Evolutionary conservation across 2,329 filamentous ascomycete genomes (phyloP).

Genomic region (Fusarium napiforme): DNA sequence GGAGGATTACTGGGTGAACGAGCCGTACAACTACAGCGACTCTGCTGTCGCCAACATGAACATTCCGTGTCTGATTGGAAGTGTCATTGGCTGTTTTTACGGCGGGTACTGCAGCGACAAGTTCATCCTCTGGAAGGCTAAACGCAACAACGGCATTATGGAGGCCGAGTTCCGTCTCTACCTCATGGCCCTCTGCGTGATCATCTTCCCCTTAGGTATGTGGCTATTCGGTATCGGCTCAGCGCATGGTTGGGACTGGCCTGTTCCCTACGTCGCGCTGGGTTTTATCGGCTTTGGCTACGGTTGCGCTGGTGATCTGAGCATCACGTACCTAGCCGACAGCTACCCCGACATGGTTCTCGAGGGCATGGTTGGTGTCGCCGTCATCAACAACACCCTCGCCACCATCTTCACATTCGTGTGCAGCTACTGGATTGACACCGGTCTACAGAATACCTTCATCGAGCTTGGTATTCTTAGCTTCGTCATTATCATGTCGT

Average conservation of each 20-base stretch:
- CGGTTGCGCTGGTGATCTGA: constrained; percentile 67
- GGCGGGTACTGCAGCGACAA: constrained; percentile 67
- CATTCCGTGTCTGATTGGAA: constrained; percentile 64
- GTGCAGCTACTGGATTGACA: constrained; percentile 60
- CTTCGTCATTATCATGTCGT: constrained; percentile 61
- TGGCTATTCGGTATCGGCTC: constrained; percentile 65
- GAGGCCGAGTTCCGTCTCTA: constrained; percentile 66
- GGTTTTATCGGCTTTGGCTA: constrained; percentile 70
- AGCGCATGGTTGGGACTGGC: constrained; percentile 63
- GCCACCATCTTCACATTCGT: constrained; percentile 66
- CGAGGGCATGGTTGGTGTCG: constrained; percentile 68
- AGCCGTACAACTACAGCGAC: constrained; percentile 66
- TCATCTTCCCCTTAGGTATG: constrained; percentile 62
- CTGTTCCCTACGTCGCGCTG: constrained; percentile 63
- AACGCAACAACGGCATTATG: constrained; percentile 62
- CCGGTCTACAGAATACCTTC: constrained; percentile 59
- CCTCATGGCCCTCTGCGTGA: constrained; percentile 60
- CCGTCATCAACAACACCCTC: constrained; percentile 66
- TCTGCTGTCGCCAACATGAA: constrained; percentile 68
- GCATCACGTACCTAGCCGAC: constrained; percentile 65
- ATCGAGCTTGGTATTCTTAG: constrained; percentile 63
- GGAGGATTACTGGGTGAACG: constrained; percentile 64
- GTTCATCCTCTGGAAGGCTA: constrained; percentile 66
- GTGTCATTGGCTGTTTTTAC: constrained; percentile 65
- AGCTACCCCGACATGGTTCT: constrained; percentile 67